phyloP scores from a whole-genome alignment of 345 rosid species.

The Eucalyptus microcorys region DNA sequence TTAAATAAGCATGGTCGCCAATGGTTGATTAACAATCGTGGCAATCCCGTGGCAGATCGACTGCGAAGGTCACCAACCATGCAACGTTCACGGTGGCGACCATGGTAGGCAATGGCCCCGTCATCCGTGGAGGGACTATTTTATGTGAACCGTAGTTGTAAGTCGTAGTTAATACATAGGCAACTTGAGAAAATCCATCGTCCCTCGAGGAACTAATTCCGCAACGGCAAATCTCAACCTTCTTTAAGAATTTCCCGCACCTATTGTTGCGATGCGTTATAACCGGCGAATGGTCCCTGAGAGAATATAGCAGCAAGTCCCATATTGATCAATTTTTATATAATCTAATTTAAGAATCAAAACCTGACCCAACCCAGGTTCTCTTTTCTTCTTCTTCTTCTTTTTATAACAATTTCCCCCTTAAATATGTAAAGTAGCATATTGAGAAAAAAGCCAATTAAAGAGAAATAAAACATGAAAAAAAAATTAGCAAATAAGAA shows the following conservation, averaged over 20 bases:
- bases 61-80: too few species aligned
- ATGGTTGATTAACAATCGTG: too few species aligned
- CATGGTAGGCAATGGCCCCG: not conserved
- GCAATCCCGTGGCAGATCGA: too few species aligned
- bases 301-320: too few species aligned
- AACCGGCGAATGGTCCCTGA: not conserved
- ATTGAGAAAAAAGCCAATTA: not conserved
- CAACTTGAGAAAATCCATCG: not conserved
- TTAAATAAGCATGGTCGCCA: too few species aligned
- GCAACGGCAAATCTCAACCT: not conserved
- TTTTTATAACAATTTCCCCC: too few species aligned
- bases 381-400: not conserved
- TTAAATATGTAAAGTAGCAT: not conserved
- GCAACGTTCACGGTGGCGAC: not conserved
- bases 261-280: not conserved
- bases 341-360: not conserved
- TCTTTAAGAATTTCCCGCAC: not conserved
- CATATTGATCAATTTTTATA: not conserved
- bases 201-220: not conserved
- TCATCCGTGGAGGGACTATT: not conserved
- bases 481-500: not conserved
- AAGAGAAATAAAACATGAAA: too few species aligned
- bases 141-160: not conserved
- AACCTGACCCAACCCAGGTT: rapidly evolving
- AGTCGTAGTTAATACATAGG: not conserved